A percentile compares a stretch with the other conserved stretches of the same genome.
phyloP scores from a whole-genome alignment of 2,329 filamentous ascomycete genomes.

The Trichoderma hamatum region DNA sequence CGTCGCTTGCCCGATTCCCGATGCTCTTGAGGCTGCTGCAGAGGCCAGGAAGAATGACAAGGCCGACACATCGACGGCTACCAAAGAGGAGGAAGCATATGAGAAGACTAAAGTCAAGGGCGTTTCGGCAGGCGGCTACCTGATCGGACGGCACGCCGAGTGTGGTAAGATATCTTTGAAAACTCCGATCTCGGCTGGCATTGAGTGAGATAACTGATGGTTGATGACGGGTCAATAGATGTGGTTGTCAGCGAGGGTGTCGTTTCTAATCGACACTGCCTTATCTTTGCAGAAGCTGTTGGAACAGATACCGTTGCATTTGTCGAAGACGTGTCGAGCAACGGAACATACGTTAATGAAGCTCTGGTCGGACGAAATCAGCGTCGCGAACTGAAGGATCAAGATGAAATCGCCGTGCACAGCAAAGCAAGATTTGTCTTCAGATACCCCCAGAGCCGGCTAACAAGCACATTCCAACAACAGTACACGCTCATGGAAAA shows the following conservation, averaged over 20 bases:
- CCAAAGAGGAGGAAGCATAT: constrained; percentile 60
- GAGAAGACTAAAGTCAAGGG: constrained; percentile 64
- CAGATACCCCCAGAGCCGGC: constrained; percentile 76
- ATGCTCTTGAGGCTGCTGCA: constrained; percentile 43
- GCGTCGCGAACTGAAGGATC: constrained; percentile 81
- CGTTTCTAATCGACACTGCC: constrained; percentile 83
- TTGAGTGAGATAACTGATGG: neutral
- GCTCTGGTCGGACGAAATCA: constrained; percentile 90
- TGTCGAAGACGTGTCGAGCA: constrained; percentile 90
- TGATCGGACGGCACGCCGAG: constrained; percentile 91
- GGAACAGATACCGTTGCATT: constrained; percentile 67
- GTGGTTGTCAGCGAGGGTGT: constrained; percentile 74
- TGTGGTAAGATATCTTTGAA: constrained; percentile 67
- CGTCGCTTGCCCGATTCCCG: constrained; percentile 66
- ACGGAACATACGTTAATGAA: constrained; percentile 96
- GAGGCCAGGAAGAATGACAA: constrained; percentile 39
- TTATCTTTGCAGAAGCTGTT: constrained; percentile 66
- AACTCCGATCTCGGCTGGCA: neutral
- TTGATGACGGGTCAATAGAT: constrained; percentile 49
- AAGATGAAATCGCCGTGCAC: constrained; percentile 87
- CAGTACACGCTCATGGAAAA: constrained; percentile 84
- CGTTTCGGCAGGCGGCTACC: constrained; percentile 76
- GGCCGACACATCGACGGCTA: constrained; percentile 47
- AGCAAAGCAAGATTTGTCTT: constrained; percentile 88
- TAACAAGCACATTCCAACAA: constrained; percentile 78